A percentile compares a stretch with the other conserved stretches of the same genome.
These are phyloP conservation scores for Jamesozyma jinghongensis DNA, from an alignment of 805 yeast genomes.

Conservation along the genomic window DNA sequence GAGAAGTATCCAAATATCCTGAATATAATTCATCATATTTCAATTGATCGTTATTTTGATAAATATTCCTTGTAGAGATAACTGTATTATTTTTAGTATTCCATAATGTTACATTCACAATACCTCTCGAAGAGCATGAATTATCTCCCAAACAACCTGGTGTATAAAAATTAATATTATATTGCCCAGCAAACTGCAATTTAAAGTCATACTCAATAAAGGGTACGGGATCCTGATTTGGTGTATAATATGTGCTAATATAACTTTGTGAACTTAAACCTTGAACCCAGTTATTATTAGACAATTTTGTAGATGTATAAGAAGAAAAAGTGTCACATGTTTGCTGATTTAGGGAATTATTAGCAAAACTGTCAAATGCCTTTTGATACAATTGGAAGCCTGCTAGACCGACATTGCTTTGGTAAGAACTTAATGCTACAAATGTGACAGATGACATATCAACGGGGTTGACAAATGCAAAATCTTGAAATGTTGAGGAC, in stretches of 20 bases:
- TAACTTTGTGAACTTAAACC: constrained; percentile 26
- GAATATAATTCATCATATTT: constrained; percentile 72
- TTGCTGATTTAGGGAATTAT: constrained; percentile 60
- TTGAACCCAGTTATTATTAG: constrained; percentile 25
- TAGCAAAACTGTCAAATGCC: constrained; percentile 55
- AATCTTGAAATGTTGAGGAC: constrained; percentile 58
- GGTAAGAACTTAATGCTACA: constrained; percentile 59
- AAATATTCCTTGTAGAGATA: constrained; percentile 38
- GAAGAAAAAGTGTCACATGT: constrained; percentile 37
- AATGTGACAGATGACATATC: constrained; percentile 54
- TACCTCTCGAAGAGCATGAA: constrained; percentile 64
- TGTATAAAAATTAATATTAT: constrained; percentile 63
- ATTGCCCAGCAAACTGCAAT: constrained; percentile 55
- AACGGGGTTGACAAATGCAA: constrained; percentile 64
- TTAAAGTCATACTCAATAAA: constrained; percentile 33
- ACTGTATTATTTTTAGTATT: constrained; percentile 34
- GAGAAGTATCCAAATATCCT: constrained; percentile 53
- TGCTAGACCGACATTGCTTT: constrained; percentile 54
- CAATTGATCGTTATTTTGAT: constrained; percentile 69
- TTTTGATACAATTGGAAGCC: constrained; percentile 65
- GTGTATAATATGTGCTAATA: constrained; percentile 27
- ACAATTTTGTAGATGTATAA: constrained; percentile 17
- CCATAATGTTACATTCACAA: constrained; percentile 62
- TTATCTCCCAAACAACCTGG: constrained; percentile 74
- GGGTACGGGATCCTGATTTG: constrained; percentile 28